These are phyloP conservation scores for Blastobotrys terrestris DNA, from an alignment of 805 yeast genomes.

Conservation along the genomic window DNA sequence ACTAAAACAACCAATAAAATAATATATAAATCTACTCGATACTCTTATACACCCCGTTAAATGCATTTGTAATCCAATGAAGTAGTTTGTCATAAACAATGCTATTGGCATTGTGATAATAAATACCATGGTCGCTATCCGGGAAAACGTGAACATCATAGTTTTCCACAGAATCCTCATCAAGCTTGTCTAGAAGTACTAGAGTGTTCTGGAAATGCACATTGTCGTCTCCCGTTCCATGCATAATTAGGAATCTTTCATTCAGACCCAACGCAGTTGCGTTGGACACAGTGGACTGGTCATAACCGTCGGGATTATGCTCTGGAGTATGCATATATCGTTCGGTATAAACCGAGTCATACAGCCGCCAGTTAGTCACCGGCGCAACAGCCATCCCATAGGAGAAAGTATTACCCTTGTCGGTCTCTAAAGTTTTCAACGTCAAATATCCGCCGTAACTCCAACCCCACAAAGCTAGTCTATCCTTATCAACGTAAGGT, in stretches of 20 bases:
- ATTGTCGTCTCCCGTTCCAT: constrained; percentile 96
- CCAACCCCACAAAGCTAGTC: constrained; percentile 96
- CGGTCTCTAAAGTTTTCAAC: constrained; percentile 79
- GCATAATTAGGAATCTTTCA: constrained; percentile 78
- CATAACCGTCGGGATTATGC: constrained; percentile 58
- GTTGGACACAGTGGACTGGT: constrained; percentile 48
- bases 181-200: constrained; percentile 67
- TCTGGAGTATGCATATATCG: constrained; percentile 86
- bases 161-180: constrained; percentile 71
- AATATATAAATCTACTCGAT: no score
- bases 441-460: constrained; percentile 95
- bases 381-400: constrained; percentile 97
- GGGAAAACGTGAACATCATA: constrained; percentile 88
- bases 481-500: constrained; percentile 57
- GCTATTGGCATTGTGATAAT: constrained; percentile 68
- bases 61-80: constrained; percentile 52
- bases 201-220: constrained; percentile 91
- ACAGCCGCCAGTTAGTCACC: constrained; percentile 88
- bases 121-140: constrained; percentile 84
- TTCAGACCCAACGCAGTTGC: constrained; percentile 49
- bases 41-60: constrained; percentile 21
- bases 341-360: constrained; percentile 92
- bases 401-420: constrained; percentile 65
- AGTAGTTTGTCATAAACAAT: constrained; percentile 67
- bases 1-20: no score